Base-by-base conservation (phyloP, 371 early-diverging fungal genomes). In the Haplosporangium sp. region DNA sequence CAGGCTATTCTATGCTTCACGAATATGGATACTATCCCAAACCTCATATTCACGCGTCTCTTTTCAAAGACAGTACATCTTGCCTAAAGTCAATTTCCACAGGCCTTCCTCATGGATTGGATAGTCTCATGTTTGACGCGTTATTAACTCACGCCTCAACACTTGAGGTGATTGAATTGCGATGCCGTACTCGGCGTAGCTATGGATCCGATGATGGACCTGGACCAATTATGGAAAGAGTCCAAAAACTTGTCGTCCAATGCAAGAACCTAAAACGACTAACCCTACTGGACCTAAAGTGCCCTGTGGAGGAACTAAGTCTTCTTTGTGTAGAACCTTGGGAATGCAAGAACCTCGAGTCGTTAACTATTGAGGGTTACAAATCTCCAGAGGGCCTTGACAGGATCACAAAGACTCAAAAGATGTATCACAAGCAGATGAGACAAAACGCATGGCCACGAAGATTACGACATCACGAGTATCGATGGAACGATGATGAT, bases 1-100 rank as follows among this genome's bases (percentile, higher is more conserved):
- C 53, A 19, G 65, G 56, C 2, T 55, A 55, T 27, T 64, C 65
- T 0, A 55, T 64, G 39, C 7, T 0, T 6, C 38, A 64, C 42
- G 55, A 64, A 27, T 13, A 55, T 20, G 65, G 65, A 1, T 64
- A 40, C 55, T 64, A 55, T 27, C 65, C 65, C 1, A 40, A 53
- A 2, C 27, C 55, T 3, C 35, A 17, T 8, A 20, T 40, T 37
- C 45, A 64, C 15, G 65, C 56, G 1, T 35, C 55, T 5, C 55
- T 64, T 8, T 64, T 53, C 42, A 52, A 42, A 39, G 55, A 64
- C 20, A 39, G 60, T 8, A 19, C 60, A 10, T 9, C 38, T 3
- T 27, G 42, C 38, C 60, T 59, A 6, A n/a, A 59, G n/a, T 2
- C 40, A 5, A n/a, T 39, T 8, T 7, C 2, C 4, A n/a, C 42